phyloP scores from a whole-genome alignment of 2,329 filamentous ascomycete species.

The Scedosporium dehoogii region DNA sequence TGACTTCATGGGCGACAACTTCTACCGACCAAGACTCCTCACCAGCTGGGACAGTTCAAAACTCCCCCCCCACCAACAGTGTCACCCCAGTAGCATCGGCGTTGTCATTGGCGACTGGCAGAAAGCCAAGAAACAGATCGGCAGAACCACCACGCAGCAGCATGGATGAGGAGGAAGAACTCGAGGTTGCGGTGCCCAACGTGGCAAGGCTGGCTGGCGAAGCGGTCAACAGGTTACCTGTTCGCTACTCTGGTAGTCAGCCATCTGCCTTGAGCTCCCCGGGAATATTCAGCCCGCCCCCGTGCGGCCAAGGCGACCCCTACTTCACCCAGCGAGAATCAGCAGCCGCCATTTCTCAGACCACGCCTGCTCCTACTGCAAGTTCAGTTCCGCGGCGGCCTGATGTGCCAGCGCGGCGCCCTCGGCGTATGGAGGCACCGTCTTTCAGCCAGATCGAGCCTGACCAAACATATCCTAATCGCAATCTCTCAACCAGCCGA shows the following conservation, averaged over 20 bases:
- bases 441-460: background rate
- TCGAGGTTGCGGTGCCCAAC: constrained; percentile 25
- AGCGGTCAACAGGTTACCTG: constrained; percentile 13
- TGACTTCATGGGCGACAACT: too few species aligned
- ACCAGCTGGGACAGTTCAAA: background rate
- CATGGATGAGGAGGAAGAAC: constrained; percentile 20
- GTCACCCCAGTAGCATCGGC: background rate
- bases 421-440: background rate
- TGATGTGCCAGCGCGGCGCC: background rate
- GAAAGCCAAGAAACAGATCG: constrained; percentile 12
- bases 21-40: too few species aligned
- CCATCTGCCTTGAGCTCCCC: background rate
- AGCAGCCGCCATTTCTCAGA: background rate
- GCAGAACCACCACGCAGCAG: background rate
- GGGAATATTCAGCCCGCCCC: constrained; percentile 9
- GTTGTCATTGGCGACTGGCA: constrained; percentile 18
- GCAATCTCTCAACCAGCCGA: background rate
- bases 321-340: background rate
- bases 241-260: background rate
- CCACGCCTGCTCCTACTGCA: background rate
- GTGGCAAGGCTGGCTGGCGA: constrained; percentile 12
- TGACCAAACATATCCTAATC: too few species aligned
- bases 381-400: background rate
- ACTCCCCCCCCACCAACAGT: background rate
- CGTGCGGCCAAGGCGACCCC: constrained; percentile 15